phyloP scores from a whole-genome alignment of 768 basidiomycete species.

The Pulveroboletus sp. region DNA sequence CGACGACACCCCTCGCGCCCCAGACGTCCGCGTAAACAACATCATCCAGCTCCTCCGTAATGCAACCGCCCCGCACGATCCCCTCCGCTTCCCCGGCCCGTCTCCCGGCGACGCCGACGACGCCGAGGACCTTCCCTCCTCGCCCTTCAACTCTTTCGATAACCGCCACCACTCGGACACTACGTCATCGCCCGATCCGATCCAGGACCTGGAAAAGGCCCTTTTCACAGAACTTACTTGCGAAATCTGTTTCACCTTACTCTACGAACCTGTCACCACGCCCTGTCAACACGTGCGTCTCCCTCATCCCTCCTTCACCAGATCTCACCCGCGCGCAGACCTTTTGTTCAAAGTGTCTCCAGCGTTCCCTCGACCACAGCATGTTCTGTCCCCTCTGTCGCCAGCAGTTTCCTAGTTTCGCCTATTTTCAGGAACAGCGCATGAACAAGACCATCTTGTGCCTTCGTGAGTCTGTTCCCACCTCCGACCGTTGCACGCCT shows the following conservation, averaged over 20 bases:
- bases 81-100: conserved; percentile 18
- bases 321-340: conserved; percentile 48
- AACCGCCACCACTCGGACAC: conserved; percentile 26
- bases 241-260: conserved; percentile 84
- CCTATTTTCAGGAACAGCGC: conserved; percentile 79
- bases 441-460: conserved; percentile 67
- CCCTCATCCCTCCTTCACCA: conserved; percentile 3
- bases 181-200: conserved; percentile 28
- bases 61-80: conserved; percentile 8
- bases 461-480: conserved; percentile 47
- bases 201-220: conserved; percentile 52
- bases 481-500: conserved; percentile 6
- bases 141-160: conserved; percentile 10
- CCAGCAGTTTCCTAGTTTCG: conserved; percentile 64
- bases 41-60: conserved; percentile 43
- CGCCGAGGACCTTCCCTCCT: conserved; percentile 21
- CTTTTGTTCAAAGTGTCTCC: conserved; percentile 86
- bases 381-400: conserved; percentile 83
- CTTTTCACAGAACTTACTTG: conserved; percentile 72
- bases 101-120: conserved; percentile 26
- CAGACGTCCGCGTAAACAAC: conserved; percentile 59
- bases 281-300: conserved; percentile 88
- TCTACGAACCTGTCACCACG: conserved; percentile 86
- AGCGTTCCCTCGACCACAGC: conserved; percentile 86
- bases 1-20: neutral